Base-by-base conservation (phyloP, 2,329 filamentous ascomycete genomes). In the Penicillium thymicola region DNA sequence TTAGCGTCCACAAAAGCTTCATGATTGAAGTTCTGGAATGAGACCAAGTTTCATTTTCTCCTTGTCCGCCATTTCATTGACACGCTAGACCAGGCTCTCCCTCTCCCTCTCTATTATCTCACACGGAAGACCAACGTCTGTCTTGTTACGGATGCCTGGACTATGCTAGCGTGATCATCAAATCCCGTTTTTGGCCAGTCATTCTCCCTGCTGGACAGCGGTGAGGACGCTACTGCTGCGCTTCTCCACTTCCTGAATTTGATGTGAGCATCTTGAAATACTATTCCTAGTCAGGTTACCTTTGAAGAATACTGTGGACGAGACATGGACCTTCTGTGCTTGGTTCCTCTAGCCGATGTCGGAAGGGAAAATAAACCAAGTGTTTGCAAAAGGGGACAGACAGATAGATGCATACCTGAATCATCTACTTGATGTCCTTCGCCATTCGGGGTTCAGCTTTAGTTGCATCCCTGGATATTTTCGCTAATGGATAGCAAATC, bases 241-340 rank as follows among this genome's bases (percentile, higher is more conserved):
- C 68, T 89, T 89, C 48, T 95, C 87, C 25, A 95, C 84, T 0
- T 92, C 77, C 76, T 77, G 59, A 48, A 58, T 50, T 47, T 60
- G 45, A 57, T 59, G 60, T 73, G 63, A 71, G 63, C 59, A 54
- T 36, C 51, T 51, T 40, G 36, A n/a, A 25, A 27, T 52, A n/a
- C 53, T 42, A 38, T 18, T 45, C 18, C 18, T 18, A 27, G 34
- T 47, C 38, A 46, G 47, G 42, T 28, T 47, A 27, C 59, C 71
- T 68, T 97, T 86, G 72, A 95, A 92, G 48, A 96, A 81, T 21
- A 93, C 91, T 0, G 92, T 97, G 2, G 93, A 93, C 41, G 90
- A 93, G 40, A 97, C 90, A 78, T 97, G 93, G 42, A 96, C 85
- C 13, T 92, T 89, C 9, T 89, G 83, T 64, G 94, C 76, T 42